phyloP scores from a whole-genome alignment of 352 stramenopile genomes.

The Pythium sp. region DNA sequence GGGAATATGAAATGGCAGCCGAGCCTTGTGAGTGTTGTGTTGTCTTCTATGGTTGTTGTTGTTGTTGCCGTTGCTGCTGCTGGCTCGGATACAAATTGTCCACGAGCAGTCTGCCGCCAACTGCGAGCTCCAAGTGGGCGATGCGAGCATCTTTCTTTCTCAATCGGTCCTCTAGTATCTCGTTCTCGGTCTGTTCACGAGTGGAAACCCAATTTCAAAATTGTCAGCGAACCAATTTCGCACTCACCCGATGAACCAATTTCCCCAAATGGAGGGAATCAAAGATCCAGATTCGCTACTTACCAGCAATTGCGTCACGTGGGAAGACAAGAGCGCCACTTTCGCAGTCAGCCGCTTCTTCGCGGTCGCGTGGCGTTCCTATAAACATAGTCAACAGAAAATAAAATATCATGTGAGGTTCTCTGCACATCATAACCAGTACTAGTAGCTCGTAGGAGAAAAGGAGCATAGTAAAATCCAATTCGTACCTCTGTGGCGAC shows the following conservation, averaged over 20 bases:
- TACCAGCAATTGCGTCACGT: constrained; percentile 40
- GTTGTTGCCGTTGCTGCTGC: background rate
- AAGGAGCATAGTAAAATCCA: background rate
- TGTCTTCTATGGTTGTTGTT: background rate
- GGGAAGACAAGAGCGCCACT: constrained; percentile 22
- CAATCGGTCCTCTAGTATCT: constrained; percentile 35
- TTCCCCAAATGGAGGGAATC: background rate
- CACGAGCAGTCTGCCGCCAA: constrained; percentile 41
- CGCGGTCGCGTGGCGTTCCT: constrained; percentile 40
- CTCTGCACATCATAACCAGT: too few relatives aligned
- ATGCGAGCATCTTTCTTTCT: constrained; percentile 43
- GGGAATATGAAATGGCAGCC: background rate
- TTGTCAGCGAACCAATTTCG: constrained; percentile 1
- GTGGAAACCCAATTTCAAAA: background rate
- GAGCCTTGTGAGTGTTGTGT: background rate
- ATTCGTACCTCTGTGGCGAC: constrained; percentile 28
- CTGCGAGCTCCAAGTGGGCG: constrained; percentile 47
- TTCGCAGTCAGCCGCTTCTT: constrained; percentile 41
- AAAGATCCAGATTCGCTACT: background rate
- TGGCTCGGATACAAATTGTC: constrained; percentile 14
- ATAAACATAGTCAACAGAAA: background rate
- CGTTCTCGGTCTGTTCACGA: constrained; percentile 30
- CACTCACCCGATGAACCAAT: background rate
- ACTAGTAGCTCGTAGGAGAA: background rate
- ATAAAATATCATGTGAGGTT: background rate